These are phyloP conservation scores for Calocybe cyanea DNA, from an alignment of 768 basidiomycete species.

Conservation along the genomic window DNA sequence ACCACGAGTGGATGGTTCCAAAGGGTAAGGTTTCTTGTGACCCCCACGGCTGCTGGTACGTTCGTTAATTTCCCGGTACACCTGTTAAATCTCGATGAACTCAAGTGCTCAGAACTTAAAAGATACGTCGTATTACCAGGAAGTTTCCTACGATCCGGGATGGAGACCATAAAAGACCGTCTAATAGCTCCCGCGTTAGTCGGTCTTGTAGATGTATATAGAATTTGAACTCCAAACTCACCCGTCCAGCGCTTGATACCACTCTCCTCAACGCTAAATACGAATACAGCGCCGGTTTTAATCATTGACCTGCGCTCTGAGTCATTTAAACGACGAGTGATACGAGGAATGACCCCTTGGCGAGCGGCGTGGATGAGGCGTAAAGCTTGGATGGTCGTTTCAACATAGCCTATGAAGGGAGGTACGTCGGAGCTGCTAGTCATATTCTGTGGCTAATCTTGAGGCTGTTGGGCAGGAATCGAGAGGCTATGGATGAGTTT, in stretches of 20 bases:
- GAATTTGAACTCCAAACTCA: conserved; percentile 17
- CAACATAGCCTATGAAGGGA: conserved; percentile 77
- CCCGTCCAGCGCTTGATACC: conserved; percentile 89
- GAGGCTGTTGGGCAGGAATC: conserved; percentile 54
- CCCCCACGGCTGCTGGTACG: conserved; percentile 53
- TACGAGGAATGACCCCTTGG: conserved; percentile 74
- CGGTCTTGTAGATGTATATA: conserved; percentile 6
- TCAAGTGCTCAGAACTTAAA: background rate
- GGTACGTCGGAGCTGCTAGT: conserved; percentile 53
- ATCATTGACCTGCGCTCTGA: conserved; percentile 68
- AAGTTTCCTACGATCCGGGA: conserved; percentile 85
- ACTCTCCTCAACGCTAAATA: conserved; percentile 86
- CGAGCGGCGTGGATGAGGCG: conserved; percentile 81
- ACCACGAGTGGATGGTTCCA: conserved; percentile 41
- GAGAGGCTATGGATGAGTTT: conserved; percentile 37
- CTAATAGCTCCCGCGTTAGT: conserved; percentile 24
- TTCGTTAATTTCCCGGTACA: conserved; percentile 79
- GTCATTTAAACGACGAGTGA: conserved; percentile 82
- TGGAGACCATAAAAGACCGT: conserved; percentile 75
- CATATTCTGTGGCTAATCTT: conserved; percentile 46
- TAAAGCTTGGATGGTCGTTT: conserved; percentile 77
- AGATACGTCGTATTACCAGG: conserved; percentile 43
- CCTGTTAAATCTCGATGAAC: conserved; percentile 33
- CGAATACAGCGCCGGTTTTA: conserved; percentile 70
- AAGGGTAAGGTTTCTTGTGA: conserved; percentile 47